Evolutionary conservation across 352 stramenopile genomes (phyloP).

Genomic region (Globisporangium paroecandrum): DNA sequence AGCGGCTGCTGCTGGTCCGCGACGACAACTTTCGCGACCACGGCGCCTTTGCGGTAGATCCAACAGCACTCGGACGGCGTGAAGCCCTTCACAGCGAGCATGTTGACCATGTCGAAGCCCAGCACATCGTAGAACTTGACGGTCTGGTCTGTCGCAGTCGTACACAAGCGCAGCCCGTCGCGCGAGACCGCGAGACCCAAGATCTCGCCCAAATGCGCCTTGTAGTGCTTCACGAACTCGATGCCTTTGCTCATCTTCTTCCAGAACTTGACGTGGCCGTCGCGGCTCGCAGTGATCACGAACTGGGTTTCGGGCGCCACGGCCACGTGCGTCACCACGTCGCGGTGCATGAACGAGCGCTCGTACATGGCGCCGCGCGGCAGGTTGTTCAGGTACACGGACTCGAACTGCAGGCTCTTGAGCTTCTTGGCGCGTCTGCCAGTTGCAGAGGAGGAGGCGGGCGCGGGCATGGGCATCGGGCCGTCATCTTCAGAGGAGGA

Average conservation of each 20-base stretch:
- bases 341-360: slow-evolving; percentile 97
- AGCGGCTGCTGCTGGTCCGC: slow-evolving; percentile 53
- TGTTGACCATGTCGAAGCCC: slow-evolving; percentile 98
- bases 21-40: slow-evolving; percentile 74
- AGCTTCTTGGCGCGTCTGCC: slow-evolving; percentile 39
- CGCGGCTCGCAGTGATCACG: slow-evolving; percentile 92
- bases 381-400: slow-evolving; percentile 77
- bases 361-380: slow-evolving; percentile 92
- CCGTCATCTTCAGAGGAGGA: slow-evolving; percentile 36
- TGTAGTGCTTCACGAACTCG: slow-evolving; percentile 99
- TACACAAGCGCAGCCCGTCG: slow-evolving; percentile 86
- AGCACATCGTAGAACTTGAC: slow-evolving; percentile 99
- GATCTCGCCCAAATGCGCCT: slow-evolving; percentile 92
- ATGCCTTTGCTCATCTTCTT: slow-evolving; percentile 95
- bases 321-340: slow-evolving; percentile 90
- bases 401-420: slow-evolving; percentile 53
- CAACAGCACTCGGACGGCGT: slow-evolving; percentile 71
- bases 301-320: slow-evolving; percentile 94
- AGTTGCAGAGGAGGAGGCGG: neutral
- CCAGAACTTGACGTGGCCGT: slow-evolving; percentile 99
- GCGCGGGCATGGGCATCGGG: slow-evolving; percentile 52
- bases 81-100: slow-evolving; percentile 80
- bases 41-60: slow-evolving; percentile 57
- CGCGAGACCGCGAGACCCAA: slow-evolving; percentile 75
- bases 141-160: slow-evolving; percentile 85